Evolutionary conservation across 352 stramenopile genomes (phyloP), one percentile per base, ranked within the genome.

Genomic region (Pythium aphanidermatum): DNA sequence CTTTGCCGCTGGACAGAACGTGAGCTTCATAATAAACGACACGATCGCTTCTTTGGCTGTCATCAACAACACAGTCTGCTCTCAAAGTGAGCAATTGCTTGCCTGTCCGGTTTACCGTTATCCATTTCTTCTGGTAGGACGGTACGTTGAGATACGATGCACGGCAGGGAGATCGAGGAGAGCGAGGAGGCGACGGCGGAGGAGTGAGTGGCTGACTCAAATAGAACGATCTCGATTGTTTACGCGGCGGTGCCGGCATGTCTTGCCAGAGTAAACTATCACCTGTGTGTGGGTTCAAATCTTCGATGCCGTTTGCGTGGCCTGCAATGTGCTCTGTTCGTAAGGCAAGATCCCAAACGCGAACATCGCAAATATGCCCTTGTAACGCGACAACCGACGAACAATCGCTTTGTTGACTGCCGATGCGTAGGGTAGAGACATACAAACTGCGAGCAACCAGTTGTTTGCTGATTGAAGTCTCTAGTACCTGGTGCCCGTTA

Each of bases 11-110:
- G 0, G 74, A 73, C 32, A 85, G 45, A 6, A 65, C 40, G 37
- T 78, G 60, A 4, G 60, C 70, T 47, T 87, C 74, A 32, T 69
- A 87, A 39, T 82, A 87, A 4, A 74, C 53, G 3, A 70, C n/a
- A n/a, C n/a, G n/a, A n/a, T n/a, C n/a, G n/a, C n/a, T n/a, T n/a
- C n/a, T n/a, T n/a, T n/a, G n/a, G n/a, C n/a, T 20, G 17, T 31
- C 33, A n/a, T 46, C 32, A 38, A 58, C 67, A 9, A 19, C 12
- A 44, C 36, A 59, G 27, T 55, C 35, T 12, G 55, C 55, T 2
- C 74, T 58, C 24, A 86, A 60, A 39, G 59, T 68, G 0, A 69
- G 51, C 14, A 69, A 26, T 21, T 84, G 63, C 32, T 59, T 61
- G 13, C 45, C 68, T 3, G 54, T 76, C 10, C 72, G 68, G 37